phyloP scores from a whole-genome alignment of 1,284 basidiomycete genomes.

The Schizophyllum commune region DNA sequence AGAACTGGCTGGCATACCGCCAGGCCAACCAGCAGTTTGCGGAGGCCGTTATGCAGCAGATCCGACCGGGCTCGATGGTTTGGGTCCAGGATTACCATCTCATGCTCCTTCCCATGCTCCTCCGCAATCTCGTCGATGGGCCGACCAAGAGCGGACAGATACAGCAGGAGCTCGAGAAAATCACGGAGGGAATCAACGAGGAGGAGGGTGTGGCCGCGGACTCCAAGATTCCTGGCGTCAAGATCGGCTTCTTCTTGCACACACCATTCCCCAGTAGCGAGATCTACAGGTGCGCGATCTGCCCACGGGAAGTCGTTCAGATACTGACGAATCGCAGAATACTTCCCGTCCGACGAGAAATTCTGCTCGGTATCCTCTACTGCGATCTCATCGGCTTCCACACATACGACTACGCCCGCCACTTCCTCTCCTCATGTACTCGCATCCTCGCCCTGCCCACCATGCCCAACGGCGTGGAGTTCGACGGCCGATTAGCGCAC shows the following conservation, averaged over 20 bases:
- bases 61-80: slow-evolving; percentile 85
- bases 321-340: slow-evolving; percentile 51
- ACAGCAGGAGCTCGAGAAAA: slow-evolving; percentile 61
- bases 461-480: slow-evolving; percentile 97
- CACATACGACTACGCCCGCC: slow-evolving; percentile 98
- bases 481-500: slow-evolving; percentile 90
- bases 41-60: slow-evolving; percentile 74
- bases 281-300: slow-evolving; percentile 85
- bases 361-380: slow-evolving; percentile 90
- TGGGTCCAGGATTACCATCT: slow-evolving; percentile 99
- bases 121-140: slow-evolving; percentile 83
- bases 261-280: slow-evolving; percentile 98
- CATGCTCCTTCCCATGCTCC: slow-evolving; percentile 95
- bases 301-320: no score
- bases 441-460: slow-evolving; percentile 94
- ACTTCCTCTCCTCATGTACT: slow-evolving; percentile 97
- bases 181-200: slow-evolving; percentile 69
- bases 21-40: slow-evolving; percentile 97
- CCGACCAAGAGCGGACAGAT: slow-evolving; percentile 55
- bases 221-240: slow-evolving; percentile 52
- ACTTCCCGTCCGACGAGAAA: slow-evolving; percentile 93
- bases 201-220: slow-evolving; percentile 37
- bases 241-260: slow-evolving; percentile 98
- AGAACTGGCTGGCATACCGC: slow-evolving; percentile 96
- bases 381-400: slow-evolving; percentile 98